Evolutionary conservation across 345 rosid species (phyloP).

Genomic region (Psidium friedrichsthalianum): DNA sequence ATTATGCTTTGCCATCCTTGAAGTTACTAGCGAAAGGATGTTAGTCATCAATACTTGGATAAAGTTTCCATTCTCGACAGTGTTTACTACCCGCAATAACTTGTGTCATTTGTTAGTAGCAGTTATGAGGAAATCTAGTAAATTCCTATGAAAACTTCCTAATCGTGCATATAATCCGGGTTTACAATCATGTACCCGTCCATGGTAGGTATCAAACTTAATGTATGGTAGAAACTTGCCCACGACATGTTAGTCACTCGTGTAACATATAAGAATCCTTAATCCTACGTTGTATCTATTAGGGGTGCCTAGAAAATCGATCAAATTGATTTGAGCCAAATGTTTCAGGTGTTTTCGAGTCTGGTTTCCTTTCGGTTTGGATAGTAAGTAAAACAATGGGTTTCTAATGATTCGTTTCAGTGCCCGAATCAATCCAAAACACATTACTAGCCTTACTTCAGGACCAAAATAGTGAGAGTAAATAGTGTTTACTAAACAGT

Average conservation of each 20-base stretch:
- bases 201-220: neutral
- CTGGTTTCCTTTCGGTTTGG: neutral
- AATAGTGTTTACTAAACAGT: neutral
- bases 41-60: neutral
- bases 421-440: rapidly evolving
- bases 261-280: neutral
- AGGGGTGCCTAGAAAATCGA: neutral
- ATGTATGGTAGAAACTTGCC: neutral
- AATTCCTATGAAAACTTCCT: neutral
- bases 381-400: neutral
- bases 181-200: neutral
- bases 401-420: neutral
- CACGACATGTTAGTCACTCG: neutral
- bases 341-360: neutral
- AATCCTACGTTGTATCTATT: neutral
- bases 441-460: neutral
- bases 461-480: neutral
- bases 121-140: neutral
- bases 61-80: neutral
- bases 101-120: neutral
- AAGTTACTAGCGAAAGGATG: no score
- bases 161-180: neutral
- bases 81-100: neutral
- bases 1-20: neutral
- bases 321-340: neutral